phyloP scores from a whole-genome alignment of 2,329 filamentous ascomycete species.

The Xylaria digitata region DNA sequence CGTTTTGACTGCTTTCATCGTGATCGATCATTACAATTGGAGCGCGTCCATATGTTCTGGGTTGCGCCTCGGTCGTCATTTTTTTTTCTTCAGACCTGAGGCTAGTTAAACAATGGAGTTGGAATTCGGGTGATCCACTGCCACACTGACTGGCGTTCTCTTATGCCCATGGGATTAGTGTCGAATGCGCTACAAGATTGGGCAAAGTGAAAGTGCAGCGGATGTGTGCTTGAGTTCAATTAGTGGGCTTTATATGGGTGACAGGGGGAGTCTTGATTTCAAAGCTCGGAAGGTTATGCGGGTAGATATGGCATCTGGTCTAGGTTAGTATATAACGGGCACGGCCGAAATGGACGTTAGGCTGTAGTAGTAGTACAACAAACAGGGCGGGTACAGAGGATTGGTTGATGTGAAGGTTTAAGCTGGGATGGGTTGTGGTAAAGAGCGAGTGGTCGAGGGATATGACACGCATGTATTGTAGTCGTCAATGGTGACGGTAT shows the following conservation, averaged over 20 bases:
- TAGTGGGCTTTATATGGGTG: conserved; percentile 2
- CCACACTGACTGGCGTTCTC: conserved; percentile 1
- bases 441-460: neutral
- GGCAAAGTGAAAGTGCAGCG: conserved; percentile 2
- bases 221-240: neutral
- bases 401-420: neutral
- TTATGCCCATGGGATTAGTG: neutral
- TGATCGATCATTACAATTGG: conserved; percentile 45
- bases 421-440: no score
- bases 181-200: neutral
- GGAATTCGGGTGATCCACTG: neutral
- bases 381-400: neutral
- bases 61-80: conserved; percentile 46
- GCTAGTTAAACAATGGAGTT: neutral
- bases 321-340: neutral
- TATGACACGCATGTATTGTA: neutral
- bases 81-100: conserved; percentile 1
- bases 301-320: conserved; percentile 11
- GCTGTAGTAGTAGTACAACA: no score
- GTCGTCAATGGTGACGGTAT: conserved; percentile 28
- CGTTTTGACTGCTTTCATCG: conserved; percentile 37
- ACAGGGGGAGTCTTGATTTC: conserved; percentile 15
- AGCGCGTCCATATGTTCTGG: conserved; percentile 34
- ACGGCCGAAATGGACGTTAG: neutral
- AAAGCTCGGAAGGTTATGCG: conserved; percentile 2